Evolutionary conservation across 495 filamentous ascomycete species (phyloP), one percentile per base, ranked within the genome.

Genomic region (Penicillium angulare): DNA sequence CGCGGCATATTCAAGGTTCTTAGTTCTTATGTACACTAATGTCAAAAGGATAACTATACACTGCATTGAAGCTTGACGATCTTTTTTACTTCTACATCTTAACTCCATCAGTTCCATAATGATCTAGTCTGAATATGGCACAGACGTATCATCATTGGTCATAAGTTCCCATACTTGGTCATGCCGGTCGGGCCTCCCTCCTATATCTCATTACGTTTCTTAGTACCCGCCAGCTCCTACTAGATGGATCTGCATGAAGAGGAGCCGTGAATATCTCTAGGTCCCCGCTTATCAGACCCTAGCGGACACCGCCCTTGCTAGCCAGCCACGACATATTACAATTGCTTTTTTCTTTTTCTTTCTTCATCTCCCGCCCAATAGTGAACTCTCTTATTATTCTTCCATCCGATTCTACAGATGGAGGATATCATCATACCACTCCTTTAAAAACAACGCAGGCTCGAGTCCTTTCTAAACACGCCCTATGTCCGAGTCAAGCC

Each of bases 401-500:
- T 20, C 7, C 5, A 27, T 29, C 15, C 26, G 4, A 18, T 42
- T 29, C 20, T 31, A 26, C 6, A 33, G 29, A 53, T 41, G 45
- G 42, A 43, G 47, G 18, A n/a, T 5, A 34, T 7, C 5, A 29
- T 44, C 29, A 7, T 23, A 21, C 17, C 27, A 41, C 13, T 3
- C 16, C 16, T 20, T 12, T 53, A 18, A 52, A 20, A n/a, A 7
- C 13, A 24, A 21, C 21, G 20, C 21, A 12, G 13, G 23, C 24
- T 22, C 21, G 20, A 13, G 18, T 16, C 21, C 20, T 49, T 33
- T 26, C 29, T 24, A 31, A 22, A 33, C 42, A 50, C 29, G 21
- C 32, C 51, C 18, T 13, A 69, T 71, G 65, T 55, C 67, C 33
- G 63, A 69, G 17, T 61, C 66, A n/a, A 63, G 56, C 21, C 45